Conservation (phyloP, 176 grass and related monocot genomes). For the Carex parvula region DNA sequence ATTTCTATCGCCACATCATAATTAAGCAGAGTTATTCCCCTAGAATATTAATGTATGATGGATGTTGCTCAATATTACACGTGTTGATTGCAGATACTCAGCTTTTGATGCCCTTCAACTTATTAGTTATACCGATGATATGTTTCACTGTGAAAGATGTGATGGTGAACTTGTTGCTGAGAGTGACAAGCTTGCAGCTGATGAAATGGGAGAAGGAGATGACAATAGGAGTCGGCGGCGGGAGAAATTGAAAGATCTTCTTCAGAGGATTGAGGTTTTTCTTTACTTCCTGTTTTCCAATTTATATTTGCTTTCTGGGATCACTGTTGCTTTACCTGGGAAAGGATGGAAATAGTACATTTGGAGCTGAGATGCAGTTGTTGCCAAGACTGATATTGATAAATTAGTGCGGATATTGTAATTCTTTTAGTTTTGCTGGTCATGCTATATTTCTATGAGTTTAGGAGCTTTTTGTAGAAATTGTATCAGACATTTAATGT, state of each 20-base stretch:
- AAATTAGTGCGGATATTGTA: not conserved
- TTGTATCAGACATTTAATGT: not conserved
- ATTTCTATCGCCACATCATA: not conserved
- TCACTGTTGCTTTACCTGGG: not conserved
- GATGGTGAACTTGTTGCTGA: slow-evolving; percentile 87
- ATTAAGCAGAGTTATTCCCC: not conserved
- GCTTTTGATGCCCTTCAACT: slow-evolving; percentile 92
- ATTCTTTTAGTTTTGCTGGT: not conserved
- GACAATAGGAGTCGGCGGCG: slow-evolving; percentile 68
- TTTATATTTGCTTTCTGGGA: not conserved
- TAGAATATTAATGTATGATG: not conserved
- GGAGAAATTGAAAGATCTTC: slow-evolving; percentile 94
- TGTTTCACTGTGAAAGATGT: slow-evolving; percentile 97
- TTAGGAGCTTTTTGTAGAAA: not conserved
- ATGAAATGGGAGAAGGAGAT: slow-evolving; percentile 98
- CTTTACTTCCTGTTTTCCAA: slow-evolving; percentile 12
- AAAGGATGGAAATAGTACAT: slow-evolving; percentile 1
- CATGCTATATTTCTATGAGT: not conserved
- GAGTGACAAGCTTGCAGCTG: slow-evolving; percentile 97
- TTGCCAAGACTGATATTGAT: not conserved
- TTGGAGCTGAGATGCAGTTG: not conserved
- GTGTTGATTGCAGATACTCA: slow-evolving; percentile 59
- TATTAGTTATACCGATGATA: slow-evolving; percentile 69
- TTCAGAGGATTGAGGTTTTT: slow-evolving; percentile 75
- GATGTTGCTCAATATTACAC: not conserved